A percentile compares a stretch with the other conserved stretches of the same genome.
Conservation (phyloP, 768 basidiomycete genomes). For the Gelatoporia subvermispora region DNA sequence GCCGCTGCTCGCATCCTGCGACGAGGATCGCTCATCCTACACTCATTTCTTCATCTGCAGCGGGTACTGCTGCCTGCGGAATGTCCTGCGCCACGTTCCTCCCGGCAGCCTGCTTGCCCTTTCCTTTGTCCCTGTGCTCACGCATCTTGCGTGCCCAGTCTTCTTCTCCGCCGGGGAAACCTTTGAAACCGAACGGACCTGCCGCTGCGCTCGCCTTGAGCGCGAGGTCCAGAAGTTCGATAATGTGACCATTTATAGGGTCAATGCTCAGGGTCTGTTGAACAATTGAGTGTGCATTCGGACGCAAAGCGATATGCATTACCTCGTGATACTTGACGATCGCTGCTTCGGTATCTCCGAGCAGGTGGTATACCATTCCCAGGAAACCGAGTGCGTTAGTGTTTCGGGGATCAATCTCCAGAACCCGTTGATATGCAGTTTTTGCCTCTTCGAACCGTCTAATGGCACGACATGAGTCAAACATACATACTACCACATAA, state of each 20-base stretch:
- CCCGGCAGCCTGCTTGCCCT: constrained; percentile 12
- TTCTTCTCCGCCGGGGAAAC: constrained; percentile 17
- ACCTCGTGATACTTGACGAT: constrained; percentile 94
- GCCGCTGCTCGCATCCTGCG: too few species aligned
- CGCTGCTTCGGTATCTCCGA: constrained; percentile 69
- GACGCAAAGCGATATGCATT: neutral
- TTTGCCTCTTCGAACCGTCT: constrained; percentile 59
- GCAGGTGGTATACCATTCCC: constrained; percentile 82
- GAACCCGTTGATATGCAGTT: constrained; percentile 67
- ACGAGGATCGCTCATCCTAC: neutral
- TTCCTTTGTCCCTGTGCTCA: constrained; percentile 22
- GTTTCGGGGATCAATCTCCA: constrained; percentile 84
- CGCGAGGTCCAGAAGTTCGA: constrained; percentile 78
- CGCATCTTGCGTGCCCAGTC: constrained; percentile 24
- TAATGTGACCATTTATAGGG: constrained; percentile 75
- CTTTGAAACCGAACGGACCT: constrained; percentile 16
- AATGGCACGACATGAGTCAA: neutral
- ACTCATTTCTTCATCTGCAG: constrained; percentile 11
- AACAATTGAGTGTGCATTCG: neutral
- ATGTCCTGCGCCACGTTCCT: neutral
- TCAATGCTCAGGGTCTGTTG: constrained; percentile 71
- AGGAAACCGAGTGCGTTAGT: constrained; percentile 80
- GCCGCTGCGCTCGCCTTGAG: constrained; percentile 41
- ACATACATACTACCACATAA: constrained; percentile 22
- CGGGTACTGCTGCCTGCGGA: neutral